Percentiles rank a stretch among this genome's conserved stretches.
phyloP scores from a whole-genome alignment of 1,284 basidiomycete genomes.

The Wolfiporia cocos region DNA sequence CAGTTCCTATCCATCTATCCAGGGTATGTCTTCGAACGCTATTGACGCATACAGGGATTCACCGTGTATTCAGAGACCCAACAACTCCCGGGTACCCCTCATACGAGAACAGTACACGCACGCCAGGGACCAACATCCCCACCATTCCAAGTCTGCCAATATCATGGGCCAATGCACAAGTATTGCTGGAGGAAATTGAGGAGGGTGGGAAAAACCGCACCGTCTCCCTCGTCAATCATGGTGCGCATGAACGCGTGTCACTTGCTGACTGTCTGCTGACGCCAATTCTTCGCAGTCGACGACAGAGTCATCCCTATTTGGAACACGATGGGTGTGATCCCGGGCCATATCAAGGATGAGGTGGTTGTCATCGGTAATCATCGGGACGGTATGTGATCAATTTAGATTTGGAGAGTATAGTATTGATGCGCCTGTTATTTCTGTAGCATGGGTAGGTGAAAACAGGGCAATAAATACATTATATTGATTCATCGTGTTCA shows the following conservation, averaged over 20 bases:
- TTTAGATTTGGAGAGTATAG: neutral
- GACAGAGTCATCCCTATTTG: slow-evolving; percentile 71
- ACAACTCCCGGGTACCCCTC: slow-evolving; percentile 87
- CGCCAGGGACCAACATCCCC: slow-evolving; percentile 65
- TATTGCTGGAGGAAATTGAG: slow-evolving; percentile 53
- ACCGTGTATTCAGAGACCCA: slow-evolving; percentile 46
- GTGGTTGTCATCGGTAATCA: slow-evolving; percentile 86
- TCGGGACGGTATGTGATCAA: slow-evolving; percentile 59
- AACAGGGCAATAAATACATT: no score
- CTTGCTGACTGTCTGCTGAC: neutral
- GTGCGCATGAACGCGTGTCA: slow-evolving; percentile 24
- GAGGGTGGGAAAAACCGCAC: slow-evolving; percentile 32
- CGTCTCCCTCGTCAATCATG: slow-evolving; percentile 61
- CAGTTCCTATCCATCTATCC: slow-evolving; percentile 80
- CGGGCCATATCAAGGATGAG: slow-evolving; percentile 82
- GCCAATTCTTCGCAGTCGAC: slow-evolving; percentile 42
- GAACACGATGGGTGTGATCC: slow-evolving; percentile 88
- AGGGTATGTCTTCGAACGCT: slow-evolving; percentile 20
- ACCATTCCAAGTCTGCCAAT: slow-evolving; percentile 76
- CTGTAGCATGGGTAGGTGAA: slow-evolving; percentile 4
- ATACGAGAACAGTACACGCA: slow-evolving; percentile 76
- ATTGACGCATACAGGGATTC: neutral
- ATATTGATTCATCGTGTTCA: no score
- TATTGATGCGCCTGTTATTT: neutral
- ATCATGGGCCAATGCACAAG: slow-evolving; percentile 62